A percentile compares a stretch with the other conserved stretches of the same genome.
These are phyloP conservation scores for Aspergillus latus DNA, from an alignment of 2,329 filamentous ascomycete genomes.

Conservation along the genomic window DNA sequence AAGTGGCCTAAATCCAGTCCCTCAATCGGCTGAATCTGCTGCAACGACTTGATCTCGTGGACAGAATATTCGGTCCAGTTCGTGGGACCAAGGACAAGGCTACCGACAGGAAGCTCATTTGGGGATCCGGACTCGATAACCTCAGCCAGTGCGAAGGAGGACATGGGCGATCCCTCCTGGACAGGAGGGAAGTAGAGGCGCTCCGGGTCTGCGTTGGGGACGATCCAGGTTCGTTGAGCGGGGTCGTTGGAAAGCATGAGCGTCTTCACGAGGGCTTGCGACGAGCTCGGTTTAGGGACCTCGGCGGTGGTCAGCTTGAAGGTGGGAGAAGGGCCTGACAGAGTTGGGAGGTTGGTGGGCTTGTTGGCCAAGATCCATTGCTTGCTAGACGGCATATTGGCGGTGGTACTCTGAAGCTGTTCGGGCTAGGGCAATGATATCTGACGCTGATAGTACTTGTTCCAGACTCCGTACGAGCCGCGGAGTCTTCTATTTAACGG, in stretches of 20 bases:
- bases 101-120: conserved; percentile 32
- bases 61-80: conserved; percentile 12
- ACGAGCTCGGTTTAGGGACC: conserved; percentile 46
- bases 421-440: not conserved
- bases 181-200: conserved; percentile 52
- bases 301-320: conserved; percentile 19
- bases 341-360: conserved; percentile 36
- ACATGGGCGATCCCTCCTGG: conserved; percentile 41
- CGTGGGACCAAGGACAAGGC: conserved; percentile 36
- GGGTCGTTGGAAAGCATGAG: conserved; percentile 55
- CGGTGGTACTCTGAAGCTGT: not conserved
- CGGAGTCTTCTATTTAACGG: not conserved
- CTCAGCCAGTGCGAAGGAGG: conserved; percentile 35
- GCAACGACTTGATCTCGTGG: conserved; percentile 1
- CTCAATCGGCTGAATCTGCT: conserved; percentile 11
- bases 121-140: conserved; percentile 37
- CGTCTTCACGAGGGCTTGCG: conserved; percentile 38
- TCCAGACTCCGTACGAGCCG: not conserved
- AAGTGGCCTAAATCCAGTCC: conserved; percentile 40
- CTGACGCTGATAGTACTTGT: too few species aligned
- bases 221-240: conserved; percentile 54
- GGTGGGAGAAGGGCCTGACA: conserved; percentile 19
- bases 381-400: conserved; percentile 27
- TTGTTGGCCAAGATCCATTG: conserved; percentile 49
- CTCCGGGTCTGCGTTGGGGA: conserved; percentile 39